Evolutionary conservation across 352 stramenopile species (phyloP).

Genomic region (Phytophthora pini): DNA sequence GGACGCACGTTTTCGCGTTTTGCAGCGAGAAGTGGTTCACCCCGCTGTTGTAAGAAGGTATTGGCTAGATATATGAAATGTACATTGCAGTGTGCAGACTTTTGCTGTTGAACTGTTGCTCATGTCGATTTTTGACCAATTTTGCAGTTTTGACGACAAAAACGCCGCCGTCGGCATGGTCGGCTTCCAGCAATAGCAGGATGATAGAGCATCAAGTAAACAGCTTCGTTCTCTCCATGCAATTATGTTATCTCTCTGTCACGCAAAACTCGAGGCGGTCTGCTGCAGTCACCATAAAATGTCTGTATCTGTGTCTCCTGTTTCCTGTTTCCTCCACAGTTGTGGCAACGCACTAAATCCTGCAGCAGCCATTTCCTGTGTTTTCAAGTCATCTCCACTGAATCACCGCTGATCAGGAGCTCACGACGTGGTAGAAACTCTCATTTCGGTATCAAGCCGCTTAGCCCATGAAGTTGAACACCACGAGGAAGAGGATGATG

Average conservation of each 20-base stretch:
- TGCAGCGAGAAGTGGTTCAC: slow-evolving; percentile 67
- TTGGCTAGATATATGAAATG: too few species aligned
- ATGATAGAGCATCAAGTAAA: neutral
- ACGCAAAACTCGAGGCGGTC: slow-evolving; percentile 5
- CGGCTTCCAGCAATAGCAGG: too few species aligned
- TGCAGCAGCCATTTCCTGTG: neutral
- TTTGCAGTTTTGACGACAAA: slow-evolving; percentile 1
- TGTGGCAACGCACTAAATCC: neutral
- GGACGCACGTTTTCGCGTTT: slow-evolving; percentile 62
- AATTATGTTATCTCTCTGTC: slow-evolving; percentile 28
- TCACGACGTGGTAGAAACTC: neutral
- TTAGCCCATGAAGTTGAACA: slow-evolving; percentile 95
- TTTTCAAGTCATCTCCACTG: neutral
- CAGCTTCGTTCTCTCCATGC: slow-evolving; percentile 1
- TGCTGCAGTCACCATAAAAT: neutral
- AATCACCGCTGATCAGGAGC: neutral
- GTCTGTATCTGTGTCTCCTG: slow-evolving; percentile 3
- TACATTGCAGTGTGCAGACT: neutral
- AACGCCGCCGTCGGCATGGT: slow-evolving; percentile 12
- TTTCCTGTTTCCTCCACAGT: neutral
- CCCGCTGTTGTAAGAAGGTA: neutral
- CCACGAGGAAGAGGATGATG: slow-evolving; percentile 93
- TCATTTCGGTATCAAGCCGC: too few species aligned
- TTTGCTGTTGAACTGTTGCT: too few species aligned
- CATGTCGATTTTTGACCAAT: too few species aligned